These are phyloP conservation scores for Starmerella scarabaei DNA, from an alignment of 805 yeast species.

Conservation along the genomic window DNA sequence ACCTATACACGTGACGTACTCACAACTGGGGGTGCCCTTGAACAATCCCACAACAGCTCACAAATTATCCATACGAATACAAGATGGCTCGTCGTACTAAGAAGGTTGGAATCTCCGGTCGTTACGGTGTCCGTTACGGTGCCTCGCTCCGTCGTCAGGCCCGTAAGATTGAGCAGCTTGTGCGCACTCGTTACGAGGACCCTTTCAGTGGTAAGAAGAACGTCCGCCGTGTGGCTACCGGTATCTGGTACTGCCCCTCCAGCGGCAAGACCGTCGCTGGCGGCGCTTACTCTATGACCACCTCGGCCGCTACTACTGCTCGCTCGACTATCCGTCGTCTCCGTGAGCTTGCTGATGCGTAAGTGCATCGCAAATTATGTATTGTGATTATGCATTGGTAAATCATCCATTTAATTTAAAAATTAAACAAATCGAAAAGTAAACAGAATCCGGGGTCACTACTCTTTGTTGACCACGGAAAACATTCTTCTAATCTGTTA, in stretches of 20 bases:
- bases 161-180: slow-evolving; percentile 98
- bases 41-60: background rate
- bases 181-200: slow-evolving; percentile 97
- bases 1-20: slow-evolving; percentile 7
- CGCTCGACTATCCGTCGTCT: slow-evolving; percentile 99
- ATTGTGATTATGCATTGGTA: background rate
- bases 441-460: background rate
- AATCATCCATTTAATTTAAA: background rate
- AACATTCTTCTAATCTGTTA: too few relatives aligned
- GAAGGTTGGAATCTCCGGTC: slow-evolving; percentile 99
- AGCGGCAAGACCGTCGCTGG: slow-evolving; percentile 98
- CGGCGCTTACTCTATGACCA: slow-evolving; percentile 97
- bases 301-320: slow-evolving; percentile 99
- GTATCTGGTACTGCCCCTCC: slow-evolving; percentile 96
- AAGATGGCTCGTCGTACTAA: slow-evolving; percentile 93
- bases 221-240: slow-evolving; percentile 94
- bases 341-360: slow-evolving; percentile 99
- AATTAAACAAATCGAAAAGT: too few relatives aligned
- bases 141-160: slow-evolving; percentile 99
- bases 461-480: too few relatives aligned
- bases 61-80: slow-evolving; percentile 4
- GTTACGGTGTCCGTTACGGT: slow-evolving; percentile 99
- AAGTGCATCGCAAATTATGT: slow-evolving; percentile 27
- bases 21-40: background rate
- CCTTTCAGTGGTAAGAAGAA: slow-evolving; percentile 99